Base-by-base conservation (phyloP, 352 stramenopile genomes). In the Phytopythium mirpurense region DNA sequence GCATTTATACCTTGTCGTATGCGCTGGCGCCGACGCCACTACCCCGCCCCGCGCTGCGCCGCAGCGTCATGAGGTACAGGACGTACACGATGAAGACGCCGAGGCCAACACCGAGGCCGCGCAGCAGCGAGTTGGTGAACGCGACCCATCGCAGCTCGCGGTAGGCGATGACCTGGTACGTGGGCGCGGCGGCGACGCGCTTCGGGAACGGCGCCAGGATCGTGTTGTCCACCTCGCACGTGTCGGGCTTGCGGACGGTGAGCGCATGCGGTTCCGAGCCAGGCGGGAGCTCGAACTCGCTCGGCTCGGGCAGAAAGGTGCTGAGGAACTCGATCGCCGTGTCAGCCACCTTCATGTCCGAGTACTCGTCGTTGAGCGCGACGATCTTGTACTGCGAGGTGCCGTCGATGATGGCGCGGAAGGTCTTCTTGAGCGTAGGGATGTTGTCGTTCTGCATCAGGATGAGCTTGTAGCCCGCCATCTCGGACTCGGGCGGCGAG, bases 281-380 rank as follows among this genome's bases (percentile, higher is more conserved):
- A 1, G 65, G 56, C 32, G 85, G 87, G 31, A 66, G 66, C 62
- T 95, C 85, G 49, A 66, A 95, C 52, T 74, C 65, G 47, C 67
- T 90, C 23, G 70, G 83, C 40, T 85, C 66, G 9, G 83, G 79
- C 31, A 93, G 47, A 44, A 93, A 90, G 32, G 68, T 83, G 44
- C 59, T 63, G 29, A 93, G 63, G 62, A 95, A 95, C 41, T 87
- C 69, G 35, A 73, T 47, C 18, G 78, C 81, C 11, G 67, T 76
- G 51, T 91, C 79, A 8, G 82, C 82, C 31, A 93, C 78, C 27
- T 59, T 56, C 78, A 91, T 88, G 61, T 93, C 79, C 21, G 70
- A 72, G 70, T 93, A 95, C 62, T 95, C 85, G 54, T 95, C 85
- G 56, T 95, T 95, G 5, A 95, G 65, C 56, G 85, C 83, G 21